phyloP scores from a whole-genome alignment of 352 stramenopile species.

The Pythium scleroteichum region DNA sequence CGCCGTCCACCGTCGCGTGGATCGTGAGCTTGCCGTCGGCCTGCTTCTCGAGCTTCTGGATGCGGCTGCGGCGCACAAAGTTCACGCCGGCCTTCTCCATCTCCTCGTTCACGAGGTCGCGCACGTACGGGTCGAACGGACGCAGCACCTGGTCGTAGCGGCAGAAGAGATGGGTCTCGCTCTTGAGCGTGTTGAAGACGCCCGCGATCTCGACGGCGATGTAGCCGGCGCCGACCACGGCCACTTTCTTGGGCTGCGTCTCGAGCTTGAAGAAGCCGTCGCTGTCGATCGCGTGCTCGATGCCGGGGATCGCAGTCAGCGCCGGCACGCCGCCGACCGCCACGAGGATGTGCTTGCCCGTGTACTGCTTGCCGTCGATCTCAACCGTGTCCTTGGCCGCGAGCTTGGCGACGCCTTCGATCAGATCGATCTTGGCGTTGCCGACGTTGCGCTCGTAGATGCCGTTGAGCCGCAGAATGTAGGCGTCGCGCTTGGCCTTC shows the following conservation, averaged over 20 bases:
- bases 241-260: slow-evolving; percentile 89
- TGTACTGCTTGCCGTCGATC: slow-evolving; percentile 76
- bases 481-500: slow-evolving; percentile 93
- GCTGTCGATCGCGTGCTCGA: slow-evolving; percentile 93
- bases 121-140: slow-evolving; percentile 90
- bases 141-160: slow-evolving; percentile 86
- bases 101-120: slow-evolving; percentile 72
- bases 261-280: slow-evolving; percentile 98
- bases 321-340: slow-evolving; percentile 91
- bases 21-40: slow-evolving; percentile 83
- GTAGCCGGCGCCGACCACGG: slow-evolving; percentile 97
- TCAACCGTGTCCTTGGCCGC: slow-evolving; percentile 66
- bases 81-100: slow-evolving; percentile 69
- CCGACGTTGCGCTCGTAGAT: slow-evolving; percentile 96
- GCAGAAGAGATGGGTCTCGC: slow-evolving; percentile 91
- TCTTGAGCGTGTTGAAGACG: slow-evolving; percentile 93
- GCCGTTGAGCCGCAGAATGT: slow-evolving; percentile 95
- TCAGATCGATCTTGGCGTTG: slow-evolving; percentile 88
- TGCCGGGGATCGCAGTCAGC: slow-evolving; percentile 82
- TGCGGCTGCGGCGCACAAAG: slow-evolving; percentile 56
- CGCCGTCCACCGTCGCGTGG: slow-evolving; percentile 54
- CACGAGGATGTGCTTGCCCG: slow-evolving; percentile 94
- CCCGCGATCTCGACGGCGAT: slow-evolving; percentile 97
- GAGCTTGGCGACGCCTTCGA: slow-evolving; percentile 91
- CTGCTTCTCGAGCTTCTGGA: slow-evolving; percentile 82